Evolutionary conservation across 225 moss, liverwort and hornwort species (phyloP).

Genomic region (Marchantia paleacea): DNA sequence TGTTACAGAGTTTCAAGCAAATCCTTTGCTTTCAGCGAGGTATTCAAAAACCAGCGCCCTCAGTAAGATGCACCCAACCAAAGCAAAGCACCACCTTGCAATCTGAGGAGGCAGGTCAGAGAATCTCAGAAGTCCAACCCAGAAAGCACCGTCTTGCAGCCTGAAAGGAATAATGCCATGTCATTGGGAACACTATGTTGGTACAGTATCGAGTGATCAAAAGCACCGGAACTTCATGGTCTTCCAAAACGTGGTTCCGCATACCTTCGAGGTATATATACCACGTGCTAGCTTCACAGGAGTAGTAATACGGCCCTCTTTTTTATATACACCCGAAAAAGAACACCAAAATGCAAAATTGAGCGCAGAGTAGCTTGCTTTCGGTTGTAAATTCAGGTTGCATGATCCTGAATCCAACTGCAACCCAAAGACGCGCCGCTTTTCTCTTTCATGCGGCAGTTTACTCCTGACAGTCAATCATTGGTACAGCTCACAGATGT

Average conservation of each 20-base stretch:
- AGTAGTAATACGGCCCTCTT: neutral
- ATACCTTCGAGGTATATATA: neutral
- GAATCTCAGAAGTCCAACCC: neutral
- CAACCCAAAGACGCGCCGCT: neutral
- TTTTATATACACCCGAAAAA: constrained; percentile 12
- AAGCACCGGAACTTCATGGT: neutral
- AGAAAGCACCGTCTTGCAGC: neutral
- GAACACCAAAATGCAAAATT: constrained; percentile 15
- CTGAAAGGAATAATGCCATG: neutral
- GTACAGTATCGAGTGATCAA: neutral
- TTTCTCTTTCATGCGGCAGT: constrained; percentile 1
- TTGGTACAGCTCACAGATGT: neutral
- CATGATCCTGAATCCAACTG: neutral
- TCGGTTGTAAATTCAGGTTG: constrained; percentile 2
- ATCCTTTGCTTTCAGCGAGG: neutral
- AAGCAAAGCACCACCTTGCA: constrained; percentile 12
- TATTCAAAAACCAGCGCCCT: neutral
- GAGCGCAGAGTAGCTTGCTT: constrained; percentile 8
- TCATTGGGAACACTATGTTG: neutral
- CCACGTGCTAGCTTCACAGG: neutral
- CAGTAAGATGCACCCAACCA: constrained; percentile 4
- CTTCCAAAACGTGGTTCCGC: neutral
- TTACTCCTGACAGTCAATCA: neutral
- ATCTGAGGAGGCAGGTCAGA: neutral
- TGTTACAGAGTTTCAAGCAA: neutral